Conservation (phyloP, 768 basidiomycete genomes). For the Mycena maculata region DNA sequence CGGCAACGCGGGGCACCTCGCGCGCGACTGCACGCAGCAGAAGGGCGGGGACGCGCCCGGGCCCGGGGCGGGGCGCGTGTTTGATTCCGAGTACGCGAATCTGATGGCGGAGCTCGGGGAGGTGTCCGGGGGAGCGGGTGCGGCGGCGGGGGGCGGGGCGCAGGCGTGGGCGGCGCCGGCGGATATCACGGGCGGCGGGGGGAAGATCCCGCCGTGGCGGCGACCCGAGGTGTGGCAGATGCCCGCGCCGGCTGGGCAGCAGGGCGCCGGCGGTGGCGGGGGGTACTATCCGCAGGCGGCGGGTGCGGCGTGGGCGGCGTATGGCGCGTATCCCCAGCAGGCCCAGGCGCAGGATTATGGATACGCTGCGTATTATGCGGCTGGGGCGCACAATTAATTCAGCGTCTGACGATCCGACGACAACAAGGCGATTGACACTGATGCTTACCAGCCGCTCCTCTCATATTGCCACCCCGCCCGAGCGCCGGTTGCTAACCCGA, state of each 20-base stretch:
- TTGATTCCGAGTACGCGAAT: conserved; percentile 97
- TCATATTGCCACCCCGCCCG: too few relatives aligned
- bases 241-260: conserved; percentile 60
- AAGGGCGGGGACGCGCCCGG: conserved; percentile 82
- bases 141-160: conserved; percentile 59
- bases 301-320: conserved; percentile 51
- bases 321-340: conserved; percentile 58
- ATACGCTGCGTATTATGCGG: too few relatives aligned
- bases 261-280: conserved; percentile 61
- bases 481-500: too few relatives aligned
- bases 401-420: too few relatives aligned
- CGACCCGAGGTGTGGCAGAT: conserved; percentile 90
- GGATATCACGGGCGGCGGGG: conserved; percentile 79
- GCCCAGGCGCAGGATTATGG: too few relatives aligned
- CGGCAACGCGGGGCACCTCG: conserved; percentile 99
- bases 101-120: conserved; percentile 99
- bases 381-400: too few relatives aligned
- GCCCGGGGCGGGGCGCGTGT: conserved; percentile 70
- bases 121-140: conserved; percentile 56
- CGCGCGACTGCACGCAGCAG: conserved; percentile 95
- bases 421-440: too few relatives aligned
- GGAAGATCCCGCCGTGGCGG: conserved; percentile 91
- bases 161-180: conserved; percentile 66
- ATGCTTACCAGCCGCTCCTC: too few relatives aligned
- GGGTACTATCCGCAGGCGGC: conserved; percentile 58